Conservation (phyloP, 2,329 filamentous ascomycete genomes). For the Paraphaeosphaeria sporulosa region DNA sequence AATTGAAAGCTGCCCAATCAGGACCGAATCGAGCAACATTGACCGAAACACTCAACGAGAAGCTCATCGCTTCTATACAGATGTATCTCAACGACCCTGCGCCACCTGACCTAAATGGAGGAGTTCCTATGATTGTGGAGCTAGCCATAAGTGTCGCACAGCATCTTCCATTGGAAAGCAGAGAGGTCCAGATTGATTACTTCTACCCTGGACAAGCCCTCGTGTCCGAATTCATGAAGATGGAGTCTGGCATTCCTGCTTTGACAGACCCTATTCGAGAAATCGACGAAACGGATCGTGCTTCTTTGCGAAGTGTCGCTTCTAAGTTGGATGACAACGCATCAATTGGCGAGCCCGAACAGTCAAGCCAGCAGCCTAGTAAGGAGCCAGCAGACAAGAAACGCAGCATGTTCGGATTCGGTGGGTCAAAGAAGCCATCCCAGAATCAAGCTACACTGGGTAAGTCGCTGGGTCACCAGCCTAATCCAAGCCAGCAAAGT, state of each 20-base stretch:
- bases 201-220: conserved; percentile 79
- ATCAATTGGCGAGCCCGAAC: conserved; percentile 40
- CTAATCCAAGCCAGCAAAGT: conserved; percentile 39
- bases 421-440: conserved; percentile 48
- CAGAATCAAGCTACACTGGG: conserved; percentile 41
- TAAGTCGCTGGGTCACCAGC: conserved; percentile 45
- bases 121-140: conserved; percentile 91
- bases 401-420: conserved; percentile 54
- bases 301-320: conserved; percentile 44
- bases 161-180: conserved; percentile 87
- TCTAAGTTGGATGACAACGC: conserved; percentile 40
- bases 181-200: conserved; percentile 88
- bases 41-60: conserved; percentile 66
- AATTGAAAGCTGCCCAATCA: conserved; percentile 71
- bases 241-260: conserved; percentile 67
- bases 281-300: conserved; percentile 52
- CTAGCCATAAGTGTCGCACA: conserved; percentile 84
- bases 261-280: conserved; percentile 53
- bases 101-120: conserved; percentile 83
- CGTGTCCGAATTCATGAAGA: conserved; percentile 79
- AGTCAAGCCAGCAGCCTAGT: conserved; percentile 24
- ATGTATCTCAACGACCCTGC: conserved; percentile 79
- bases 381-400: conserved; percentile 45
- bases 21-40: conserved; percentile 70
- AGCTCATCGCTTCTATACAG: conserved; percentile 74